Conservation (phyloP, 495 filamentous ascomycete species). For the Penicillium coffeae region DNA sequence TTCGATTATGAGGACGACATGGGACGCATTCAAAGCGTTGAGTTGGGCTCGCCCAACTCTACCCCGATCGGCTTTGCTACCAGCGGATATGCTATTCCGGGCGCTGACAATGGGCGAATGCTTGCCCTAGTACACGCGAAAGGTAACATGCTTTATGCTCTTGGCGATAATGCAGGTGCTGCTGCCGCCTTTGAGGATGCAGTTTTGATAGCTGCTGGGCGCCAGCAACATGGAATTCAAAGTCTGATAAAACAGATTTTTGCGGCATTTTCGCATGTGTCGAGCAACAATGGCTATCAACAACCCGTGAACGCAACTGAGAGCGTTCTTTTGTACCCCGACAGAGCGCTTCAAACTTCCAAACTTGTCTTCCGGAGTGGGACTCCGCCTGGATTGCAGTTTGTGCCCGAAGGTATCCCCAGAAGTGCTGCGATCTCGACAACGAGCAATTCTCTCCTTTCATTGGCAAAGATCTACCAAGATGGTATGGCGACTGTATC, state of each 20-base stretch:
- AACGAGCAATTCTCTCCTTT: conserved; percentile 92
- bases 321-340: conserved; percentile 76
- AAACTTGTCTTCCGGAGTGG: conserved; percentile 80
- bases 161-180: conserved; percentile 79
- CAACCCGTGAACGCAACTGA: conserved; percentile 38
- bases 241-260: conserved; percentile 81
- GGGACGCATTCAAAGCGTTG: conserved; percentile 20
- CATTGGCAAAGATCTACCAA: conserved; percentile 96
- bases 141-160: conserved; percentile 93
- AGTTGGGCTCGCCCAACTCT: conserved; percentile 26
- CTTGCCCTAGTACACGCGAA: conserved; percentile 91
- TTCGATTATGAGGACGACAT: conserved; percentile 58
- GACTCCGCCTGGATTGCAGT: conserved; percentile 77
- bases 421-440: conserved; percentile 83
- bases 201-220: conserved; percentile 81
- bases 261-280: conserved; percentile 55
- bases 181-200: conserved; percentile 94
- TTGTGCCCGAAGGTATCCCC: conserved; percentile 67
- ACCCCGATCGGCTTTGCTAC: conserved; percentile 61
- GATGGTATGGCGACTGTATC: conserved; percentile 88
- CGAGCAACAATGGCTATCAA: conserved; percentile 21
- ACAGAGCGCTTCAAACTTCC: conserved; percentile 78
- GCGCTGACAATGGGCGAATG: conserved; percentile 89
- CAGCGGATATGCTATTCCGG: conserved; percentile 82
- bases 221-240: conserved; percentile 65